A percentile compares a stretch with the other conserved stretches of the same genome.
Conservation (phyloP, 1,284 basidiomycete genomes). For the Mycena sp. region DNA sequence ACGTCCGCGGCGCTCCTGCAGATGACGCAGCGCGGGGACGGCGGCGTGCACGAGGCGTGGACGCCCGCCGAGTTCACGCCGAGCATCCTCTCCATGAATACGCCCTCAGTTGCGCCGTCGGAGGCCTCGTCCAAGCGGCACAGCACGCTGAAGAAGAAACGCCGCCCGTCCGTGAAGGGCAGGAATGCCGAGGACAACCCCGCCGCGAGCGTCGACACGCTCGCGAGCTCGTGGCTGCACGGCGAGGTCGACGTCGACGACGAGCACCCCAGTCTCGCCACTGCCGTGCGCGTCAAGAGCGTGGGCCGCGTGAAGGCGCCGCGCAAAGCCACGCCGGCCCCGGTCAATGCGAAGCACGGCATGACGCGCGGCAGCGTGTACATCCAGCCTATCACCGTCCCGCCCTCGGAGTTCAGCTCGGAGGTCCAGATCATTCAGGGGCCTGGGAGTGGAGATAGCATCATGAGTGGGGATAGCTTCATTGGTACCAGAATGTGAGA, state of each 20-base stretch:
- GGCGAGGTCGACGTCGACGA: conserved; percentile 8
- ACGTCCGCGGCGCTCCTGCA: conserved; percentile 27
- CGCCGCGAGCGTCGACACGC: conserved; percentile 19
- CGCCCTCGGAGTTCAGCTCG: conserved; percentile 8
- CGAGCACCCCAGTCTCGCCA: not conserved
- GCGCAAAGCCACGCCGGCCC: conserved; percentile 24
- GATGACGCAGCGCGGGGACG: conserved; percentile 28
- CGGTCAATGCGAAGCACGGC: conserved; percentile 10
- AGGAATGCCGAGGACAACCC: not conserved
- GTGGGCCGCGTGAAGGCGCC: conserved; percentile 27
- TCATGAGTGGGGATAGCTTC: too few species aligned
- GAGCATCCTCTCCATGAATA: not conserved
- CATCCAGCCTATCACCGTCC: conserved; percentile 31
- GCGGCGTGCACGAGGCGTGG: conserved; percentile 15
- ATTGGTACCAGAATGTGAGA: too few species aligned
- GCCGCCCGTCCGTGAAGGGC: conserved; percentile 15
- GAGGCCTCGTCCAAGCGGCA: not conserved
- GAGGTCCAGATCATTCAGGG: conserved; percentile 32
- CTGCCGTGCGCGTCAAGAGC: conserved; percentile 24
- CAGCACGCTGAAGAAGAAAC: conserved; percentile 26
- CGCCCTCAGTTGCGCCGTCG: not conserved
- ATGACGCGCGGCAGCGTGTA: conserved; percentile 27
- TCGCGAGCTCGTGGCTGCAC: conserved; percentile 30
- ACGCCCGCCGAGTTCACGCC: conserved; percentile 29
- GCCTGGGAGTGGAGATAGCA: too few species aligned